Percentiles rank a stretch among this genome's conserved stretches.
phyloP scores from a whole-genome alignment of 2,329 filamentous ascomycete genomes.

The Apiospora hydei region DNA sequence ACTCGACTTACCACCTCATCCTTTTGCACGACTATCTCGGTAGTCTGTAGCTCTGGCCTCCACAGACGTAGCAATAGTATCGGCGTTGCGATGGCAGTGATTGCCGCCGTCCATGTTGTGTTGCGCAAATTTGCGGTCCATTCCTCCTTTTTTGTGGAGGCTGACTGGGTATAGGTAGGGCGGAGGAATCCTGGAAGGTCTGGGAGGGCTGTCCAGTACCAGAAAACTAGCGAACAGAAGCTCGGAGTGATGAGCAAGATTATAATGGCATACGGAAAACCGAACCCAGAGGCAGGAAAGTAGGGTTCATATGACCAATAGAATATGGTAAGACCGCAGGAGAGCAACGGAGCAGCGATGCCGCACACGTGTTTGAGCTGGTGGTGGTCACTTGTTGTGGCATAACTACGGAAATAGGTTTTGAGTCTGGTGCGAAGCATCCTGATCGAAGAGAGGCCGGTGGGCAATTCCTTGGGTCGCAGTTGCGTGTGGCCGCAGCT shows the following conservation, averaged over 20 bases:
- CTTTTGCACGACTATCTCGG: neutral
- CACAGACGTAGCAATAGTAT: neutral
- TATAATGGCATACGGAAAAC: neutral
- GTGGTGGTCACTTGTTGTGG: neutral
- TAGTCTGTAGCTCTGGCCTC: neutral
- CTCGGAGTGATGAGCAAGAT: neutral
- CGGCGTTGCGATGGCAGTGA: neutral
- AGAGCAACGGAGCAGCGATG: neutral
- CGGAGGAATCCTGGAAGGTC: no score
- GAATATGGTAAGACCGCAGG: neutral
- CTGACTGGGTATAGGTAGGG: no score
- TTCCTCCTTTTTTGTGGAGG: neutral
- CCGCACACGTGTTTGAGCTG: neutral
- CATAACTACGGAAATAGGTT: no score
- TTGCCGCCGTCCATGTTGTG: constrained; percentile 4
- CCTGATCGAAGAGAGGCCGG: no score
- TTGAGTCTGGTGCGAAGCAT: no score
- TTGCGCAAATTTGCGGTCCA: neutral
- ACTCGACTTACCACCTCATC: neutral
- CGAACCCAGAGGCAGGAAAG: neutral
- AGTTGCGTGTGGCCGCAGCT: neutral
- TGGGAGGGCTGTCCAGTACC: neutral
- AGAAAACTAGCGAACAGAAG: neutral
- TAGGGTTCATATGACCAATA: neutral
- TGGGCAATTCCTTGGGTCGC: no score